phyloP scores from a whole-genome alignment of 108 stramenopile genomes.

The Epipyxis sp. region DNA sequence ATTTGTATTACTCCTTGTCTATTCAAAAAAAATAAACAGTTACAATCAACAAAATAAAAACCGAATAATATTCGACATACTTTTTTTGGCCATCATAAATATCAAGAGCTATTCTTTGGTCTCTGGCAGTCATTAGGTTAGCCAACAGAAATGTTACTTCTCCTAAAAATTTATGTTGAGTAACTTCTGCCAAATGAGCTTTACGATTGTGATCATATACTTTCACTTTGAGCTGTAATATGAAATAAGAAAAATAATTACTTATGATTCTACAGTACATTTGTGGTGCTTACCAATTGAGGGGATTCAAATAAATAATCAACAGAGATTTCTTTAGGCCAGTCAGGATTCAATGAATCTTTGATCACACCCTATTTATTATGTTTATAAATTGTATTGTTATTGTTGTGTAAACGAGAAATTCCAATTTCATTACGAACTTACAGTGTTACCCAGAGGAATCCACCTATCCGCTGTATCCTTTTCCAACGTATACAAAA shows the following conservation, averaged over 20 bases:
- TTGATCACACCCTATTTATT: not conserved
- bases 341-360: not conserved
- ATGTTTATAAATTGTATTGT: not conserved
- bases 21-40: too few species aligned
- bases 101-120: not conserved
- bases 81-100: not conserved
- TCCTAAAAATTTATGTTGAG: not conserved
- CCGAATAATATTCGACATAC: too few species aligned
- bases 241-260: too few species aligned
- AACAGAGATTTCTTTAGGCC: not conserved
- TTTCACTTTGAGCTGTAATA: too few species aligned
- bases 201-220: too few species aligned
- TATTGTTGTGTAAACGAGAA: not conserved
- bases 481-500: not conserved
- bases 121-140: not conserved
- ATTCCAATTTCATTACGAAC: too few species aligned
- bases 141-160: not conserved
- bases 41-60: too few species aligned
- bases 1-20: not conserved
- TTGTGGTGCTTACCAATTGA: too few species aligned
- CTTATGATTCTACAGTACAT: too few species aligned
- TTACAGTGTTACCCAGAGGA: too few species aligned
- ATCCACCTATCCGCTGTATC: too few species aligned
- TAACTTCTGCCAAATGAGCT: too few species aligned
- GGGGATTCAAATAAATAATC: not conserved